A percentile compares a stretch with the other conserved stretches of the same genome.
phyloP scores from a whole-genome alignment of 2,329 filamentous ascomycete genomes.

The Diplocarpon rosae region DNA sequence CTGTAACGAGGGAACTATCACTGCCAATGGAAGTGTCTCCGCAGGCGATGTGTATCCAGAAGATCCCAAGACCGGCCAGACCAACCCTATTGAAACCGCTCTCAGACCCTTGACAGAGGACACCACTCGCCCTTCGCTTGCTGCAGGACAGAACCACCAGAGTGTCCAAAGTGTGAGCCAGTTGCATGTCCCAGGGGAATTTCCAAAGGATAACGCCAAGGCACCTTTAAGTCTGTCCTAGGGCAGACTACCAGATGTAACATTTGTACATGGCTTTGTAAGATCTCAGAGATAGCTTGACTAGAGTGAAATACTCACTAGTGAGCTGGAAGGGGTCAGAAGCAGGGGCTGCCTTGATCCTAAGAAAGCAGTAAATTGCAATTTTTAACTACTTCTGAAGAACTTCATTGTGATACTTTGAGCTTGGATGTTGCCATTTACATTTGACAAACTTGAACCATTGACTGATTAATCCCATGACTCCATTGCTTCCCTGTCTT shows the following conservation, averaged over 20 bases:
- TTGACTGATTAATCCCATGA: no score
- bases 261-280: neutral
- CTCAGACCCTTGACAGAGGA: conserved; percentile 13
- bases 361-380: no score
- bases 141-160: conserved; percentile 19
- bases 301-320: no score
- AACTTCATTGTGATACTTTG: no score
- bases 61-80: neutral
- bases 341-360: no score
- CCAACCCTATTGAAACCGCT: conserved; percentile 5
- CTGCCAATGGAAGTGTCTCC: neutral
- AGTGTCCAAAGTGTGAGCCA: conserved; percentile 23
- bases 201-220: conserved; percentile 10
- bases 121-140: conserved; percentile 12
- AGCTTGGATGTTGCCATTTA: no score
- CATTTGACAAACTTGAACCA: no score
- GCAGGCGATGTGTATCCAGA: neutral
- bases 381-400: no score
- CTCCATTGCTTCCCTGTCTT: no score
- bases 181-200: conserved; percentile 27
- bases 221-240: neutral
- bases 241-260: neutral
- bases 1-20: conserved; percentile 15
- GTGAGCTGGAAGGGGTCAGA: no score
- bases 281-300: neutral